Base-by-base conservation (phyloP, 2,329 filamentous ascomycete species). In the Fusarium beomiforme region DNA sequence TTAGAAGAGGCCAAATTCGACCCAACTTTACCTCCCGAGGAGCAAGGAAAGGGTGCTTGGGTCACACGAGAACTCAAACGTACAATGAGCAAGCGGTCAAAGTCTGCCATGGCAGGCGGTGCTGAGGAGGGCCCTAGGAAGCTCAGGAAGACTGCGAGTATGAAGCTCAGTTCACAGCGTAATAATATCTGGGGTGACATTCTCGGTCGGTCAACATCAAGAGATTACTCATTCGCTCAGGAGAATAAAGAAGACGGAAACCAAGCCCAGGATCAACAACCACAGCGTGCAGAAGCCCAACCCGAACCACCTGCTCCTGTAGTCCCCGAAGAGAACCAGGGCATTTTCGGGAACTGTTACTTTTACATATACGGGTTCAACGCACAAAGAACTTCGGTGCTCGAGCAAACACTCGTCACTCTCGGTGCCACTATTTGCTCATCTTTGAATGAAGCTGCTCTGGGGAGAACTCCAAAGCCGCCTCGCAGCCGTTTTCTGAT, bases 171-270 rank as follows among this genome's bases (percentile, higher is more conserved):
- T 63, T 92, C 87, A 53, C 94, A 98, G 76, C 92, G 91, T 72
- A 90, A 95, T 75, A 90, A 89, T 31, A 87, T 98, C n/a, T 98
- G 95, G 95, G 92, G 92, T 8, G 93, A 97, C 75, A 97, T 99
- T 64, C 87, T 96, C 26, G 90, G 90, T 13, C 73, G 59, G 79
- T 74, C 80, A 24, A 77, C 75, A 16, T 80, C 80, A 3, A 78
- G 78, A 46, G 80, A 81, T 41, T 77, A 78, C 63, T 81, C 81
- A 0, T 79, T 80, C 47, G 75, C 73, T 26, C 65, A 74, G 17
- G 77, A 78, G 9, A 64, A 66, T 3, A 67, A 69, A 12, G 61
- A 47, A 24, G 59, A 58, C 24, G 42, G 47, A 24, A 62, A 69
- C 10, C 50, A 54, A n/a, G 50, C 41, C 33, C 60, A 65, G 37